These are phyloP conservation scores for Sabuloglossum arenarium DNA, from an alignment of 495 filamentous ascomycete genomes.

Conservation along the genomic window DNA sequence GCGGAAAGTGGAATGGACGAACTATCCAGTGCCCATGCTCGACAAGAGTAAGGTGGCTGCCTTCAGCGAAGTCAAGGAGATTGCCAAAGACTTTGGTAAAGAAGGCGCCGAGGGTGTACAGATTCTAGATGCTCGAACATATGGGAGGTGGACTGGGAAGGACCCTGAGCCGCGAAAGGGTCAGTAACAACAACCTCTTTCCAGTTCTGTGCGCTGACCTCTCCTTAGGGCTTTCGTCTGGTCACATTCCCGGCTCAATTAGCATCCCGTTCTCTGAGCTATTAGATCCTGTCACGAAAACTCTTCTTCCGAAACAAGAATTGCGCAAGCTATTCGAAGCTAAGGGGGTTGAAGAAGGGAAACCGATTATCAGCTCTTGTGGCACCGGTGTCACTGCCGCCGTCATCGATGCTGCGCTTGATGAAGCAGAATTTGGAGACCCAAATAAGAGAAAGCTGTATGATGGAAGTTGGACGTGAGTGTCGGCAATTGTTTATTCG, in stretches of 20 bases:
- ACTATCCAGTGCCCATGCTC: slow-evolving; percentile 33
- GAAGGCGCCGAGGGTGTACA: slow-evolving; percentile 66
- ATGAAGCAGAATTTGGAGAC: slow-evolving; percentile 51
- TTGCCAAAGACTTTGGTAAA: slow-evolving; percentile 52
- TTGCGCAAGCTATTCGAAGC: slow-evolving; percentile 54
- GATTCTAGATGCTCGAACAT: slow-evolving; percentile 71
- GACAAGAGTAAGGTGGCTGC: slow-evolving; percentile 35
- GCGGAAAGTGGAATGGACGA: slow-evolving; percentile 27
- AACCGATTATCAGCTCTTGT: slow-evolving; percentile 72
- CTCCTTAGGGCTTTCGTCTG: slow-evolving; percentile 46
- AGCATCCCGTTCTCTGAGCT: slow-evolving; percentile 63
- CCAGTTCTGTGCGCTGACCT: neutral
- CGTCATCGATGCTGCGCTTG: slow-evolving; percentile 71
- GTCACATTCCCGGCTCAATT: slow-evolving; percentile 78
- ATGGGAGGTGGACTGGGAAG: slow-evolving; percentile 59
- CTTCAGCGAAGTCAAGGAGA: slow-evolving; percentile 62
- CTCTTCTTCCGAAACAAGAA: slow-evolving; percentile 49
- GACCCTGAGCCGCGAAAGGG: slow-evolving; percentile 71
- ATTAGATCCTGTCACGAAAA: slow-evolving; percentile 62
- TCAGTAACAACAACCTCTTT: neutral
- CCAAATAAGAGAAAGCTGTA: slow-evolving; percentile 56
- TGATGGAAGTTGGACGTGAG: slow-evolving; percentile 96
- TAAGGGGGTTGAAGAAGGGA: slow-evolving; percentile 59
- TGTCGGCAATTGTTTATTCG: slow-evolving; percentile 14
- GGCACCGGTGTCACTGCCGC: slow-evolving; percentile 93